A percentile compares a stretch with the other conserved stretches of the same genome.
phyloP scores from a whole-genome alignment of 208 protist species.

The Crithidia brevicula region DNA sequence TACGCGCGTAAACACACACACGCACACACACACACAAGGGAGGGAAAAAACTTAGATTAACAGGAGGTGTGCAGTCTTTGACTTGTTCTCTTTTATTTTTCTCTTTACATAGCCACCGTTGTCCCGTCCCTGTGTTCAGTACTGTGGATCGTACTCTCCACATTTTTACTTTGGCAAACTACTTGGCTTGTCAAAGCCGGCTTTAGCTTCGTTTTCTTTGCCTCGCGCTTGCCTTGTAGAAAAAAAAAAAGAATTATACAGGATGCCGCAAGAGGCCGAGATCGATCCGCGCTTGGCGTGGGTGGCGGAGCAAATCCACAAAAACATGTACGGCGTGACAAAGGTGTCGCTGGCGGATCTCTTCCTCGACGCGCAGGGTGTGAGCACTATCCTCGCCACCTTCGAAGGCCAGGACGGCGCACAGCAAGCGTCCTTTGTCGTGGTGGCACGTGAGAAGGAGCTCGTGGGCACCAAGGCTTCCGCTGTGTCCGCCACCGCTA shows the following conservation, averaged over 20 bases:
- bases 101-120: no score
- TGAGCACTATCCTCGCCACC: slow-evolving; percentile 47
- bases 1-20: no score
- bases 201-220: no score
- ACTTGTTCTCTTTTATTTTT: no score
- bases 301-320: slow-evolving; percentile 59
- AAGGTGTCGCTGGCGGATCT: slow-evolving; percentile 61
- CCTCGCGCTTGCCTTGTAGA: no score
- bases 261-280: slow-evolving; percentile 13
- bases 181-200: no score
- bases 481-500: not conserved
- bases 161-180: no score
- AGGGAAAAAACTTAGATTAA: no score
- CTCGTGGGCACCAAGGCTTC: slow-evolving; percentile 7
- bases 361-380: slow-evolving; percentile 40
- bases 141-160: no score
- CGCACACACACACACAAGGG: no score
- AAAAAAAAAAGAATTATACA: not conserved
- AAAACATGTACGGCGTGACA: slow-evolving; percentile 65
- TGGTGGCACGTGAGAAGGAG: slow-evolving; percentile 66
- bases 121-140: no score
- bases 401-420: slow-evolving; percentile 54
- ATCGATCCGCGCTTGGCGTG: slow-evolving; percentile 78
- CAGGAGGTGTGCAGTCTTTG: no score
- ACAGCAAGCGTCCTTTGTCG: slow-evolving; percentile 54